These are phyloP conservation scores for Datura wrightii DNA, from an alignment of 257 asterid species.

Conservation along the genomic window DNA sequence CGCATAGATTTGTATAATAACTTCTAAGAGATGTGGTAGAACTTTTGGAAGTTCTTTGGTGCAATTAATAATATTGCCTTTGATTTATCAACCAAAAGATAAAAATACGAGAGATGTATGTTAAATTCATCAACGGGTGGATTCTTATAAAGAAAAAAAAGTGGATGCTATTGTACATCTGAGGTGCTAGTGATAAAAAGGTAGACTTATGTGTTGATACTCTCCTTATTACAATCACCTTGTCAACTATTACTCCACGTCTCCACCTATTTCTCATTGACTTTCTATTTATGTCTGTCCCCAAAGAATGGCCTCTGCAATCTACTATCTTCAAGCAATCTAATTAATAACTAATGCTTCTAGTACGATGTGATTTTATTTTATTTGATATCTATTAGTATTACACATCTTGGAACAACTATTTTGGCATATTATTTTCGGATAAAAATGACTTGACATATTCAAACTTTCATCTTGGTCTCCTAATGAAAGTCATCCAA, in stretches of 20 bases:
- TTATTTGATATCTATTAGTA: not conserved
- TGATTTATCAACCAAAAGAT: not conserved
- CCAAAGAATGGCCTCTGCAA: not conserved
- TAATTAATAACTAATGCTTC: not conserved
- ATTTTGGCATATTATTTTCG: not conserved
- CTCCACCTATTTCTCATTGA: not conserved
- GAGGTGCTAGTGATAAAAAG: conserved; percentile 10
- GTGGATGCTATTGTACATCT: not conserved
- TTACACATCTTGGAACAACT: not conserved
- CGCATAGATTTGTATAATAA: not conserved
- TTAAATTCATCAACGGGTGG: not conserved
- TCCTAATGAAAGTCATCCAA: conserved; percentile 23
- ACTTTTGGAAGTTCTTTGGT: conserved; percentile 20
- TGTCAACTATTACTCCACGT: not conserved
- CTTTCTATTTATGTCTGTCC: not conserved
- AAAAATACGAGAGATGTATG: not conserved
- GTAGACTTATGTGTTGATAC: not conserved
- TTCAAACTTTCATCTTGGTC: not conserved
- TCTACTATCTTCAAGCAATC: not conserved
- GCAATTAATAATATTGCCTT: conserved; percentile 1
- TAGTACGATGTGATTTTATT: not conserved
- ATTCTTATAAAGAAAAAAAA: not conserved
- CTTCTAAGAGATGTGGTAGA: conserved; percentile 21
- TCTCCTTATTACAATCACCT: not conserved
- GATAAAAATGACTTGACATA: not conserved